These are phyloP conservation scores for Alternaria gaisen DNA, from an alignment of 2,329 filamentous ascomycete genomes.

Conservation along the genomic window DNA sequence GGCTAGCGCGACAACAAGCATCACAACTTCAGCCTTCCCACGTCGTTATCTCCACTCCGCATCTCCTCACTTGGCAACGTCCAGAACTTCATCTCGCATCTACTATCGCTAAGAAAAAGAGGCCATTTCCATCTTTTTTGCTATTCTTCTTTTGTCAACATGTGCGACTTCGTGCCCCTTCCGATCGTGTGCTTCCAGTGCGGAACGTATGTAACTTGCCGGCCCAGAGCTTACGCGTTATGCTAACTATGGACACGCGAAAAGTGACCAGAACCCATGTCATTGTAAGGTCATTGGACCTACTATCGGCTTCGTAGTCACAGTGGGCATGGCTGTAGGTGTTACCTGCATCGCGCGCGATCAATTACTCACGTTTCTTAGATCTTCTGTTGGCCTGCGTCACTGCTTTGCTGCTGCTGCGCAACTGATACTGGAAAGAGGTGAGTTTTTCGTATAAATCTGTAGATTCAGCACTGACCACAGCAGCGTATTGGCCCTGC, in stretches of 20 bases:
- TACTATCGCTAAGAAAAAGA: not conserved
- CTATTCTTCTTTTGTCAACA: slow-evolving; percentile 4
- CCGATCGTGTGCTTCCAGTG: slow-evolving; percentile 65
- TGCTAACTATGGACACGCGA: slow-evolving; percentile 21
- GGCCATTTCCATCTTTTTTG: not conserved
- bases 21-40: slow-evolving; percentile 17
- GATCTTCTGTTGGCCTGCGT: slow-evolving; percentile 65
- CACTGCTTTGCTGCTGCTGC: slow-evolving; percentile 66
- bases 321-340: slow-evolving; percentile 60
- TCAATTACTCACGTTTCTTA: slow-evolving; percentile 32
- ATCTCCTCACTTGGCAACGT: not conserved
- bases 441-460: slow-evolving; percentile 47
- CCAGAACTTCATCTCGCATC: not conserved
- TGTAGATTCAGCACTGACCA: slow-evolving; percentile 25
- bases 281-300: slow-evolving; percentile 66
- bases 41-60: slow-evolving; percentile 3
- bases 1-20: slow-evolving; percentile 13
- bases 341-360: slow-evolving; percentile 11
- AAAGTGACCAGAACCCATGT: slow-evolving; percentile 65
- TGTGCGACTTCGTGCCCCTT: slow-evolving; percentile 55
- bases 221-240: not conserved
- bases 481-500: slow-evolving; percentile 60
- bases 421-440: slow-evolving; percentile 63
- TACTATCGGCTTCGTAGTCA: slow-evolving; percentile 61
- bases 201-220: slow-evolving; percentile 48